phyloP scores from a whole-genome alignment of 2,329 filamentous ascomycete genomes.

The Ceratocystis variospora region DNA sequence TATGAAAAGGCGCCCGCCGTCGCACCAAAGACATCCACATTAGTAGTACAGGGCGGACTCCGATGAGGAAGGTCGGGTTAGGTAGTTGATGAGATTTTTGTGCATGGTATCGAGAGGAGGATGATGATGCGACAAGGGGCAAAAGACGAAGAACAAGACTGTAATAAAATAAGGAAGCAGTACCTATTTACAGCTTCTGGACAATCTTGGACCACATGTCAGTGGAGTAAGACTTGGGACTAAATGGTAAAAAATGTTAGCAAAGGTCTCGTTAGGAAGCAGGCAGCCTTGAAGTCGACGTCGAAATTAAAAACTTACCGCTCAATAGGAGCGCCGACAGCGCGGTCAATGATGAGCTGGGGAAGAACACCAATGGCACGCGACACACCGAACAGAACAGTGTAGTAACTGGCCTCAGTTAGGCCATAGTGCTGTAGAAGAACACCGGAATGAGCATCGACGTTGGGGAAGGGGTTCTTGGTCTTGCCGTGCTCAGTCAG shows the following conservation, averaged over 20 bases:
- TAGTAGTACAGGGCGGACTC: conserved; percentile 17
- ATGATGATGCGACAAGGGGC: conserved; percentile 3
- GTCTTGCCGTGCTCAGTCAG: conserved; percentile 99
- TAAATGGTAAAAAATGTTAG: conserved; percentile 21
- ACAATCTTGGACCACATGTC: conserved; percentile 90
- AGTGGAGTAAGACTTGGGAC: conserved; percentile 94
- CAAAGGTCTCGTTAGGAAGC: background rate
- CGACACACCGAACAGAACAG: conserved; percentile 96
- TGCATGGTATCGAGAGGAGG: conserved; percentile 9
- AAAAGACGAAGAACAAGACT: conserved; percentile 1
- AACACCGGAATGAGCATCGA: conserved; percentile 97
- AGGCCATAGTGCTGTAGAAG: conserved; percentile 99
- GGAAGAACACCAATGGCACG: conserved; percentile 96
- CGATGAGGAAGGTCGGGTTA: conserved; percentile 14
- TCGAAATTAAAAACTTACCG: conserved; percentile 31
- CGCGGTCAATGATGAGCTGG: conserved; percentile 98
- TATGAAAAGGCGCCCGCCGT: conserved; percentile 15
- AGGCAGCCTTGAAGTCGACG: too few relatives aligned
- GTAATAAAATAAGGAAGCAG: background rate
- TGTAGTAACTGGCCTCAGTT: conserved; percentile 99
- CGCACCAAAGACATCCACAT: conserved; percentile 15
- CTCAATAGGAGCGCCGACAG: conserved; percentile 92
- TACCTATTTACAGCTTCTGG: conserved; percentile 63
- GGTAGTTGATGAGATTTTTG: conserved; percentile 1
- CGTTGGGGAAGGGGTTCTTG: conserved; percentile 99